These are phyloP conservation scores for Cladosporium colombiae DNA, from an alignment of 2,329 filamentous ascomycete genomes.

Conservation along the genomic window DNA sequence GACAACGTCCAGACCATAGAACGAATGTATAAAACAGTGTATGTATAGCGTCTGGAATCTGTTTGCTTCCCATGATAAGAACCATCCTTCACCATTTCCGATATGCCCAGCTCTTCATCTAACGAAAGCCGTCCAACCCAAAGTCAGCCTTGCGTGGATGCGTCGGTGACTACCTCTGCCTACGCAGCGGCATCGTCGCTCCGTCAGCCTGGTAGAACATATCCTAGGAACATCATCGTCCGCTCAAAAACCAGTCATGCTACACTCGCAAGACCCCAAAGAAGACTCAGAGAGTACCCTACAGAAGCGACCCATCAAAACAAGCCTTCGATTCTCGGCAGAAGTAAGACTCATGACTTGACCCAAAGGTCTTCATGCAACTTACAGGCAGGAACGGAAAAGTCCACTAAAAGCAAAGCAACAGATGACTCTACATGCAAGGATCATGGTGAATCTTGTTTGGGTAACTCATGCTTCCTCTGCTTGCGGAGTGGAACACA, in stretches of 20 bases:
- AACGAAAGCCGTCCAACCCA: not conserved
- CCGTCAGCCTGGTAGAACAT: not conserved
- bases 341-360: not conserved
- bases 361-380: too few relatives aligned
- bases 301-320: not conserved
- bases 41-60: not conserved
- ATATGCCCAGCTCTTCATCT: not conserved
- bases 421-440: not conserved
- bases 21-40: too few relatives aligned
- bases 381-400: too few relatives aligned
- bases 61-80: not conserved
- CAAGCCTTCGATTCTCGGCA: not conserved
- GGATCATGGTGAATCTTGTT: not conserved
- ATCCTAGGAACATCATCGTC: not conserved
- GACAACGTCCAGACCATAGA: too few relatives aligned
- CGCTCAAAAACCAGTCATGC: not conserved
- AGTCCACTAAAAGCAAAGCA: not conserved
- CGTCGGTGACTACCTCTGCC: not conserved
- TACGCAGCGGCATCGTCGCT: not conserved
- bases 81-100: not conserved
- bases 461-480: not conserved
- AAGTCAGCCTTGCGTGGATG: not conserved
- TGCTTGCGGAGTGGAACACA: not conserved
- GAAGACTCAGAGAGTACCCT: not conserved
- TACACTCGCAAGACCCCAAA: not conserved